Evolutionary conservation across 805 yeast genomes (phyloP).

Genomic region (Yamadazyma scolyti): DNA sequence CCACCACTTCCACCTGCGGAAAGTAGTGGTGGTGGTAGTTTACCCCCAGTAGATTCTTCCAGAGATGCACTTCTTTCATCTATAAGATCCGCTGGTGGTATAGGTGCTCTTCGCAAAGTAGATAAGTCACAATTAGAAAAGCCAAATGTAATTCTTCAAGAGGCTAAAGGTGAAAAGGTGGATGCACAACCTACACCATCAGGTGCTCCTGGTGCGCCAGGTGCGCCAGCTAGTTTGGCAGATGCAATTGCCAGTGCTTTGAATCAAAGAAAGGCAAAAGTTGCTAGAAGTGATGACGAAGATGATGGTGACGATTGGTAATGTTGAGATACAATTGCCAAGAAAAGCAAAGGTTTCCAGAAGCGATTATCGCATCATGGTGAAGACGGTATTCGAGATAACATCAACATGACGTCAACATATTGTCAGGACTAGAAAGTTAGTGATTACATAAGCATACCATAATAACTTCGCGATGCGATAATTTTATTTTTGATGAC

Average conservation of each 20-base stretch:
- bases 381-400: no score
- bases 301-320: conserved; percentile 65
- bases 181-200: conserved; percentile 20
- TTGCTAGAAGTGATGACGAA: conserved; percentile 77
- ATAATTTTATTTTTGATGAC: conserved; percentile 7
- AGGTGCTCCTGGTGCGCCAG: conserved; percentile 37
- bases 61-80: conserved; percentile 85
- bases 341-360: conserved; percentile 79
- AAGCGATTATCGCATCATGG: no score
- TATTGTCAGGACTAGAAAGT: no score
- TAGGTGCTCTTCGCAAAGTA: conserved; percentile 65
- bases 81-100: conserved; percentile 77
- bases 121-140: conserved; percentile 81
- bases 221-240: conserved; percentile 65
- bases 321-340: no score
- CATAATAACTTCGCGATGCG: conserved; percentile 1
- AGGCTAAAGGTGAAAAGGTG: conserved; percentile 57
- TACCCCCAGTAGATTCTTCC: conserved; percentile 42
- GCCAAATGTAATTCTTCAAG: conserved; percentile 70
- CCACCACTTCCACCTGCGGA: conserved; percentile 19
- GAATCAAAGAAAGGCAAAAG: conserved; percentile 76
- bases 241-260: conserved; percentile 88
- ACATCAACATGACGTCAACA: background rate
- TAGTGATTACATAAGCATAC: no score
- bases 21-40: conserved; percentile 18